phyloP scores from a whole-genome alignment of 805 yeast species.

The Ogataea nakhonphanomensis region DNA sequence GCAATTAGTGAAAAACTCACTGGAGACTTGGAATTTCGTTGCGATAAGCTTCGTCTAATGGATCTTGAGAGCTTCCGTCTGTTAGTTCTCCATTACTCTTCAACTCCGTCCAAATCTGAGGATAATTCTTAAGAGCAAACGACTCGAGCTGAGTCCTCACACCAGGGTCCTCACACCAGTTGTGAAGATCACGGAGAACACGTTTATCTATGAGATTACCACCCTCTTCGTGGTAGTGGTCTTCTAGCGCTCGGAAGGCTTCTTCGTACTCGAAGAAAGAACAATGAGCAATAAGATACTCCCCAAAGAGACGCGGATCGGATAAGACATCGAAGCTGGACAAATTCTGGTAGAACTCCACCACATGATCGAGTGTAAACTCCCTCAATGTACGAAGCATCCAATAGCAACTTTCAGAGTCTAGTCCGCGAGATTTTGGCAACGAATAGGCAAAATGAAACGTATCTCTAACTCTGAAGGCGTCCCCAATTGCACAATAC shows the following conservation, averaged over 20 bases:
- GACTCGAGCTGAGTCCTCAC: conserved; percentile 34
- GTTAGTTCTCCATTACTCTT: conserved; percentile 30
- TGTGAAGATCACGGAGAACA: conserved; percentile 45
- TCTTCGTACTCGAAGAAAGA: conserved; percentile 57
- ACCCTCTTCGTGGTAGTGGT: conserved; percentile 45
- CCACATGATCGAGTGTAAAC: conserved; percentile 51
- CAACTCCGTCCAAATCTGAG: conserved; percentile 37
- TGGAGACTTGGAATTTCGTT: conserved; percentile 1
- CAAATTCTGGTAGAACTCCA: conserved; percentile 58
- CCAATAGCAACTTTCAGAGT: conserved; percentile 61
- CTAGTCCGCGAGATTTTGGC: conserved; percentile 49
- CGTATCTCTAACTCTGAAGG: conserved; percentile 52
- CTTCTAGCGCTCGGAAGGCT: conserved; percentile 50
- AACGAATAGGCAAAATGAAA: conserved; percentile 57
- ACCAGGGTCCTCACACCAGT: conserved; percentile 39
- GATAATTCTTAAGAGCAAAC: conserved; percentile 39
- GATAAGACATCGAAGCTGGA: conserved; percentile 53
- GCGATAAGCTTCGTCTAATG: conserved; percentile 29
- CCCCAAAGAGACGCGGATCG: conserved; percentile 48
- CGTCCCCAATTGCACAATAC: conserved; percentile 54
- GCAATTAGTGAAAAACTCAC: background rate
- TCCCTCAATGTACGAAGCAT: conserved; percentile 63
- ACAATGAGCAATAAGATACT: conserved; percentile 66
- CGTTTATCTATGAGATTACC: conserved; percentile 39
- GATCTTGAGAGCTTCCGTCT: conserved; percentile 4